Conservation (phyloP, 2,329 filamentous ascomycete genomes). For the Colletotrichum noveboracense region DNA sequence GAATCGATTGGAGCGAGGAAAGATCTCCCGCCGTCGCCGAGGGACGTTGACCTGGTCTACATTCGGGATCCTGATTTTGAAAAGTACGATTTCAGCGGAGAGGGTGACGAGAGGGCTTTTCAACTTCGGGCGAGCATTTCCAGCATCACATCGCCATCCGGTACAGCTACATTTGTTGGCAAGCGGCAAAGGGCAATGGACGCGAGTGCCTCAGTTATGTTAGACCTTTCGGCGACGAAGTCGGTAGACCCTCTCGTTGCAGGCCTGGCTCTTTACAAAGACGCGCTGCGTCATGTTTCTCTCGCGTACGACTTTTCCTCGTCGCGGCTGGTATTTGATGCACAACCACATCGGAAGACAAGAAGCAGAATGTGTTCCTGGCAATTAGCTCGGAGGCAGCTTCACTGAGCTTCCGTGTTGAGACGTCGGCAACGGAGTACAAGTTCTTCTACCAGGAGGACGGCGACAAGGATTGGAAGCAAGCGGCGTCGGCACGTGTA, state of each 20-base stretch:
- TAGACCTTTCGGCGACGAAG: background rate
- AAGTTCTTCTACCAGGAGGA: background rate
- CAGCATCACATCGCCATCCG: background rate
- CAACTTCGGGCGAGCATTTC: background rate
- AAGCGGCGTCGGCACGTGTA: slow-evolving; percentile 24
- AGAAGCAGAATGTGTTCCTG: background rate
- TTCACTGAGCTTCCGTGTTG: background rate
- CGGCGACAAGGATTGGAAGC: background rate
- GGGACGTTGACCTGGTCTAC: background rate
- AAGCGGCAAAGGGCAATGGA: slow-evolving; percentile 3
- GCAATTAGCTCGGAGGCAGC: rapidly evolving
- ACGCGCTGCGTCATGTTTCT: background rate
- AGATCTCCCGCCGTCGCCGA: background rate
- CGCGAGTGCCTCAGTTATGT: background rate
- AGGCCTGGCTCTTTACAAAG: slow-evolving; percentile 10
- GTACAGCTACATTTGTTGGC: background rate
- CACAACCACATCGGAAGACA: background rate
- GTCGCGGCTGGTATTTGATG: background rate
- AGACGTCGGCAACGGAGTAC: background rate
- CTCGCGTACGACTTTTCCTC: background rate
- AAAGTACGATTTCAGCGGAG: background rate
- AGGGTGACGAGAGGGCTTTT: background rate
- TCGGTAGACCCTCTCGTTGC: background rate
- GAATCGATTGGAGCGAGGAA: background rate
- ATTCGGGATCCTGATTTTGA: background rate